Percentiles rank a stretch among this genome's conserved stretches.
phyloP scores from a whole-genome alignment of 768 basidiomycete species.

The Symmetrospora coprosmae region DNA sequence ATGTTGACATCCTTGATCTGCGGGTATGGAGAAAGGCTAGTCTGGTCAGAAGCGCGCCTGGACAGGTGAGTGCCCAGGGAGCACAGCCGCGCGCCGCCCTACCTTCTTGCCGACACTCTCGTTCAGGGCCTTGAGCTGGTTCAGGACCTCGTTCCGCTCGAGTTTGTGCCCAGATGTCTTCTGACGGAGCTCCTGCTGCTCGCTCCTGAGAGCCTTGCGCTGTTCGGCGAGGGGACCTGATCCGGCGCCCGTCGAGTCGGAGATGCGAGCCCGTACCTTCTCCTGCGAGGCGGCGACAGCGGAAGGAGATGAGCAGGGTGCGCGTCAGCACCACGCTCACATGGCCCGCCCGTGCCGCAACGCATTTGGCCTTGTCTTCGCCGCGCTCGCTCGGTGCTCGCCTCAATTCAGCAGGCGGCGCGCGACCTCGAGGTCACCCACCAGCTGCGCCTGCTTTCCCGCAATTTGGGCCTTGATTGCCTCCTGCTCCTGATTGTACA shows the following conservation, averaged over 20 bases:
- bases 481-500: constrained; percentile 19
- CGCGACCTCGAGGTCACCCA: no score
- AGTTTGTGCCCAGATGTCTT: constrained; percentile 65
- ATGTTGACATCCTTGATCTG: constrained; percentile 78
- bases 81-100: no score
- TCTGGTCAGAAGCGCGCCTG: background rate
- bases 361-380: background rate
- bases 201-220: constrained; percentile 55
- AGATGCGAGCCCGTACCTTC: constrained; percentile 8
- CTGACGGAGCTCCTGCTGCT: constrained; percentile 63
- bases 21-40: background rate
- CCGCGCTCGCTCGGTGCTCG: no score
- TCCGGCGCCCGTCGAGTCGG: constrained; percentile 14
- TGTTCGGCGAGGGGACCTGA: constrained; percentile 56
- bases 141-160: constrained; percentile 54
- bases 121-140: constrained; percentile 64
- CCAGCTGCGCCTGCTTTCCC: constrained; percentile 18
- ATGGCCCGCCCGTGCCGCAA: background rate
- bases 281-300: constrained; percentile 1
- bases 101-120: constrained; percentile 74
- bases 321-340: background rate
- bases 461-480: constrained; percentile 8
- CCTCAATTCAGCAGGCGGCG: no score
- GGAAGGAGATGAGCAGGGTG: background rate
- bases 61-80: no score